Evolutionary conservation across 2,329 filamentous ascomycete species (phyloP), one percentile per base, ranked within the genome.

Genomic region (Pyrenochaeta sp.): DNA sequence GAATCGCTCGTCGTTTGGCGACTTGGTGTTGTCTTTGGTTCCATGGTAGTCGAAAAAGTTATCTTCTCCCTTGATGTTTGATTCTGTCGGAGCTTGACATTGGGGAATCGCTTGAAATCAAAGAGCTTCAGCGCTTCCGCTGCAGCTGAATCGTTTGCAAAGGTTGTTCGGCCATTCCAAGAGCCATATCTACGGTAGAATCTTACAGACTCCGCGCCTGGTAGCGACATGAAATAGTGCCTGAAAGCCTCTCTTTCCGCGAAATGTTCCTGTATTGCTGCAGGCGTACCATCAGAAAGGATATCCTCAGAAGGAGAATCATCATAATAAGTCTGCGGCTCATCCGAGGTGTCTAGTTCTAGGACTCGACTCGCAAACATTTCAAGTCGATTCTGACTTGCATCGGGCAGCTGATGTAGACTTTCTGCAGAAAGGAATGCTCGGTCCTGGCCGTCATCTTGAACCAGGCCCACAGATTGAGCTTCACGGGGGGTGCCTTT

Each of bases 401-500:
- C 41, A 36, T 68, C 61, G 5, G 64, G 61, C n/a, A 67, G 14
- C 26, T 51, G 45, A 11, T 51, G 53, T n/a, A 69, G 41, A 7
- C 49, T 53, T 31, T 64, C 57, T 11, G 44, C 48, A 17, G 62
- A 67, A 4, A 69, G 44, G 5, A 47, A 8, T 18, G 14, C 17
- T 23, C 18, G 36, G 19, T 15, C 17, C 10, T 14, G 7, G 13
- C 14, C 36, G 7, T 6, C 4, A n/a, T 9, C 3, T 6, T 4
- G 17, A 11, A 18, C 6, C 10, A 14, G 13, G 8, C 31, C 13
- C 27, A 24, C 6, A 17, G 21, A 9, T 4, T 17, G 27, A 18
- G 10, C 9, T 13, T 21, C 21, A 7, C 27, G 17, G 3, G 19
- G 14, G 6, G 10, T 17, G 31, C 18, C 44, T 27, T 19, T 19